These are phyloP conservation scores for Diacronema lutheri DNA, from an alignment of 78 protist genomes.

Conservation along the genomic window DNA sequence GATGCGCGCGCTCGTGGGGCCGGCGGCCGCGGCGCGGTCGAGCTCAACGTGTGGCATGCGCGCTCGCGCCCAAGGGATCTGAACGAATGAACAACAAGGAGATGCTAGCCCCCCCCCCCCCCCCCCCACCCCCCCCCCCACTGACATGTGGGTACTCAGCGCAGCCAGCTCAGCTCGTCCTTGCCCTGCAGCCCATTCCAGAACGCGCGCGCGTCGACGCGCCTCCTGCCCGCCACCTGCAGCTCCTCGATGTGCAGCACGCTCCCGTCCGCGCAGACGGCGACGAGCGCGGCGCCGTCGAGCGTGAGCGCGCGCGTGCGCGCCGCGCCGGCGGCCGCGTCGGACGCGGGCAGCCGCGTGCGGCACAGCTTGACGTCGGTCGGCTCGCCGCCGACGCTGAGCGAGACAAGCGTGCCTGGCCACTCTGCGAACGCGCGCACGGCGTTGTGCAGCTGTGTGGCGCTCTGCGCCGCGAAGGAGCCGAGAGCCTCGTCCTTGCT, in stretches of 20 bases:
- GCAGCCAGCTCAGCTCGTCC: too few species aligned
- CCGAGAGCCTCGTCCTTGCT: not conserved
- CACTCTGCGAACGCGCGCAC: constrained; percentile 33
- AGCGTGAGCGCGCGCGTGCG: not conserved
- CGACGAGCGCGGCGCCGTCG: not conserved
- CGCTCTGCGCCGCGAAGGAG: not conserved
- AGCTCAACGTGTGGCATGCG: too few species aligned
- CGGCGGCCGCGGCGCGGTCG: too few species aligned
- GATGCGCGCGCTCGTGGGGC: too few species aligned
- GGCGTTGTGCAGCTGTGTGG: not conserved
- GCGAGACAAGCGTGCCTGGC: not conserved
- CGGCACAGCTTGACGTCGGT: not conserved
- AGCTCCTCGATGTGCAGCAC: constrained; percentile 5
- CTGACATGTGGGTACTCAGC: too few species aligned
- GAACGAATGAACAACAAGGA: too few species aligned
- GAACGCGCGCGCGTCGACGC: constrained; percentile 16
- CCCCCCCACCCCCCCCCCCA: too few species aligned
- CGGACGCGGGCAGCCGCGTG: not conserved
- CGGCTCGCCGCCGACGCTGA: not conserved
- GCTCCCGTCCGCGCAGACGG: constrained; percentile 32
- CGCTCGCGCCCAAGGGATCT: too few species aligned
- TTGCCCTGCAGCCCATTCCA: constrained; percentile 27
- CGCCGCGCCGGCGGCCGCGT: not conserved
- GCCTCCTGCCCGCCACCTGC: constrained; percentile 13
- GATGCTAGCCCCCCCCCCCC: too few species aligned